These are phyloP conservation scores for Starmera dryadoides DNA, from an alignment of 805 yeast species.

Conservation along the genomic window DNA sequence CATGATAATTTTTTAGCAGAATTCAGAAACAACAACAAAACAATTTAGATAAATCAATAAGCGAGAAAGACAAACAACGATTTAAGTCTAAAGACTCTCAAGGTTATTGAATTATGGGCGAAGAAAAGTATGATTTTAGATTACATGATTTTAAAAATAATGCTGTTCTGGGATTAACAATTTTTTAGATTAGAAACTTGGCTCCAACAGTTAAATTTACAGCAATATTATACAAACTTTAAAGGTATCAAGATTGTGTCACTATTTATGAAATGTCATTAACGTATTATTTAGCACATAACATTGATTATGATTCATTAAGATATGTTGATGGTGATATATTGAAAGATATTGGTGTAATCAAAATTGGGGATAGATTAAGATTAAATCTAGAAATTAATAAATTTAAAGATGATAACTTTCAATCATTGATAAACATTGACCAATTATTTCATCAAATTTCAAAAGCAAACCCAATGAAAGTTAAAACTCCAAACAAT, in stretches of 20 bases:
- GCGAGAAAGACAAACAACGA: neutral
- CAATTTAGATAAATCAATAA: neutral
- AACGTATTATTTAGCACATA: slow-evolving; percentile 10
- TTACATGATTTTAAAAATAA: no score
- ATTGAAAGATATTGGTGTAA: slow-evolving; percentile 64
- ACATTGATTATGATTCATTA: slow-evolving; percentile 17
- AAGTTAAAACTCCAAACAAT: neutral
- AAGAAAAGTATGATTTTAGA: no score
- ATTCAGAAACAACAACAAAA: neutral
- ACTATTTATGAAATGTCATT: neutral
- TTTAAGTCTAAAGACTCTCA: neutral
- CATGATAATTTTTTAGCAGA: neutral
- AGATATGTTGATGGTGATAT: slow-evolving; percentile 46
- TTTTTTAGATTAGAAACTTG: neutral
- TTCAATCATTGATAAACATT: slow-evolving; percentile 3
- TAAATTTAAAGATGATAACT: slow-evolving; percentile 23
- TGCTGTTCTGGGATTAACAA: neutral
- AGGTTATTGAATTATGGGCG: neutral
- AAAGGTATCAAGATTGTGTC: neutral
- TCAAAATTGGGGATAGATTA: slow-evolving; percentile 79
- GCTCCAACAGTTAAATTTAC: neutral
- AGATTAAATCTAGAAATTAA: slow-evolving; percentile 55
- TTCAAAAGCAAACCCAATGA: slow-evolving; percentile 3
- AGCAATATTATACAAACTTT: slow-evolving; percentile 1
- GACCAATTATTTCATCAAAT: slow-evolving; percentile 11